phyloP scores from a whole-genome alignment of 228 moss, liverwort and hornwort species.

The Sphagnum magellanicum region DNA sequence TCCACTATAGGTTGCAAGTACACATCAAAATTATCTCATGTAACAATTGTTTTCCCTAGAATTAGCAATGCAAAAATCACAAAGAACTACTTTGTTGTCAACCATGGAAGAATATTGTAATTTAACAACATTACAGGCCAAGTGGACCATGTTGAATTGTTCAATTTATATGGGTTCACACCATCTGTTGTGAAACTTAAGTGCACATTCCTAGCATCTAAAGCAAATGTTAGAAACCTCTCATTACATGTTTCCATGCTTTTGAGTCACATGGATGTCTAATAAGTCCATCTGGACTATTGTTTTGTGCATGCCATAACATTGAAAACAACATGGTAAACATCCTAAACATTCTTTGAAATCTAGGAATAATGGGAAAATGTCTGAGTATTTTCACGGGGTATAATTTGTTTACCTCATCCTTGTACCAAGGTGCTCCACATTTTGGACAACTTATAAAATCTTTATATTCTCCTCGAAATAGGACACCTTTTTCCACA shows the following conservation, averaged over 20 bases:
- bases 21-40: not conserved
- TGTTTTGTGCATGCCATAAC: not conserved
- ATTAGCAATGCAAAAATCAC: slow-evolving; percentile 1
- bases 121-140: slow-evolving; percentile 1
- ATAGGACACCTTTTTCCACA: too few species aligned
- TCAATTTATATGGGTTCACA: not conserved
- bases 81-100: not conserved
- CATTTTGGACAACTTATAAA: too few species aligned
- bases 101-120: slow-evolving; percentile 2
- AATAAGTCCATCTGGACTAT: not conserved
- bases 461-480: too few species aligned
- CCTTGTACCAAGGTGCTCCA: too few species aligned
- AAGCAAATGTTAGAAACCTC: not conserved
- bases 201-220: not conserved
- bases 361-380: too few species aligned
- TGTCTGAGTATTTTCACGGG: too few species aligned
- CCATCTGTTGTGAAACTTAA: not conserved
- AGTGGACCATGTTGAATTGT: not conserved
- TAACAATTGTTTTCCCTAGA: not conserved
- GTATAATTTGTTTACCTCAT: too few species aligned
- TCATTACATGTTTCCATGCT: not conserved
- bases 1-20: not conserved
- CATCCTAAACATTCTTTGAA: too few species aligned
- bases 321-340: not conserved
- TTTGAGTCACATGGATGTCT: not conserved